Conservation (phyloP, 31 red algal genomes). For the Bonnemaisonia californica region DNA sequence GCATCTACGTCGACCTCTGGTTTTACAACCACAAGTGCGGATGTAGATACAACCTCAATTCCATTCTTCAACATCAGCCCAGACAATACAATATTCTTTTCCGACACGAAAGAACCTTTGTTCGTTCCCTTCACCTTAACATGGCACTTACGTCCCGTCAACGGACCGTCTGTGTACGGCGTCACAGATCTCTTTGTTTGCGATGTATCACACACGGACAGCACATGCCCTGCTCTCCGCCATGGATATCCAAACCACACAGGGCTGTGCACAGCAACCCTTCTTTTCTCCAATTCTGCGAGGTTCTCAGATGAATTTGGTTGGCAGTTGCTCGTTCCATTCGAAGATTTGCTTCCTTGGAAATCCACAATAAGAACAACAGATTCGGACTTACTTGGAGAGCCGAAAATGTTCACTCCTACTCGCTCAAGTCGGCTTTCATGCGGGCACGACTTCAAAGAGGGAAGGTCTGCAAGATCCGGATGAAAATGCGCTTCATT, state of each 20-base stretch:
- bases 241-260: slow-evolving; percentile 60
- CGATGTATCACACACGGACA: not conserved
- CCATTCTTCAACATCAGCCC: not conserved
- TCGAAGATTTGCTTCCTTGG: not conserved
- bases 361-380: slow-evolving; percentile 48
- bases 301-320: not conserved
- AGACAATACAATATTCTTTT: not conserved
- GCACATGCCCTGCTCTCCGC: slow-evolving; percentile 37
- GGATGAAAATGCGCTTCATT: not conserved
- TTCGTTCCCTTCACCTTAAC: not conserved
- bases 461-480: slow-evolving; percentile 58
- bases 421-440: slow-evolving; percentile 38
- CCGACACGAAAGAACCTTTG: not conserved
- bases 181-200: too few relatives aligned
- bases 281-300: slow-evolving; percentile 17
- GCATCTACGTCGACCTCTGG: not conserved
- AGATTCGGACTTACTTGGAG: slow-evolving; percentile 73
- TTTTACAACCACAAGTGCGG: not conserved
- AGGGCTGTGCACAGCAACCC: slow-evolving; percentile 24
- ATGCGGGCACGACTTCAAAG: slow-evolving; percentile 23
- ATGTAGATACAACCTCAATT: not conserved
- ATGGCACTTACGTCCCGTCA: not conserved
- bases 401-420: slow-evolving; percentile 84
- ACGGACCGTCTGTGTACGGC: not conserved
- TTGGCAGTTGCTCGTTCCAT: not conserved